Conservation (phyloP, 2,329 filamentous ascomycete species). For the Colletotrichum neosansevieriae region DNA sequence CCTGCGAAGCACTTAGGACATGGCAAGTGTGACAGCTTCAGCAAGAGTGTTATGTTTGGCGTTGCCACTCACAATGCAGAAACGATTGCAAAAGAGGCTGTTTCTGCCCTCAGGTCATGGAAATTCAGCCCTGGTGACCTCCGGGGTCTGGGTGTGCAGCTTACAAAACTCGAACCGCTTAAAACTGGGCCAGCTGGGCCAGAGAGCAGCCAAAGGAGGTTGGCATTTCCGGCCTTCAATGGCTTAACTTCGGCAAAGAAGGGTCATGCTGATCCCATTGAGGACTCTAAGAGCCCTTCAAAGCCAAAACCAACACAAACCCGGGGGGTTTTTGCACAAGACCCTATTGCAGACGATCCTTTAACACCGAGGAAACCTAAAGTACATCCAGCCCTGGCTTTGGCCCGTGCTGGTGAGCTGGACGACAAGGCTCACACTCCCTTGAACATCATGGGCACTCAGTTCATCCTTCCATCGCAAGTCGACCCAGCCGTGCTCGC, state of each 20-base stretch:
- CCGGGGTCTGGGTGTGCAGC: constrained; percentile 90
- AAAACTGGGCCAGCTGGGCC: constrained; percentile 68
- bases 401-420: constrained; percentile 62
- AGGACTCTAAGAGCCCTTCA: constrained; percentile 56
- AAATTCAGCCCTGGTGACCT: constrained; percentile 91
- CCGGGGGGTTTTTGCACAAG: constrained; percentile 50
- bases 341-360: constrained; percentile 69
- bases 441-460: constrained; percentile 85
- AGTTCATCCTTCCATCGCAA: constrained; percentile 90
- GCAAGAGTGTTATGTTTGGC: constrained; percentile 86
- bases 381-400: constrained; percentile 65
- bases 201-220: constrained; percentile 82
- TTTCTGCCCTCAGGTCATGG: constrained; percentile 85
- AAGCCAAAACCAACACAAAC: constrained; percentile 48
- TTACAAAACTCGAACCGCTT: constrained; percentile 89
- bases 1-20: constrained; percentile 94
- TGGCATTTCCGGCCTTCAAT: constrained; percentile 75
- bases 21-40: constrained; percentile 94
- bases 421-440: constrained; percentile 72
- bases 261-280: constrained; percentile 60
- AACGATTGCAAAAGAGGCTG: constrained; percentile 81
- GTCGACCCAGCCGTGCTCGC: constrained; percentile 85
- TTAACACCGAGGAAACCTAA: constrained; percentile 65
- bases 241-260: constrained; percentile 55
- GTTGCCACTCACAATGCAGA: constrained; percentile 83